Conservation (phyloP, 2,329 filamentous ascomycete species). For the Fusarium armeniacum region DNA sequence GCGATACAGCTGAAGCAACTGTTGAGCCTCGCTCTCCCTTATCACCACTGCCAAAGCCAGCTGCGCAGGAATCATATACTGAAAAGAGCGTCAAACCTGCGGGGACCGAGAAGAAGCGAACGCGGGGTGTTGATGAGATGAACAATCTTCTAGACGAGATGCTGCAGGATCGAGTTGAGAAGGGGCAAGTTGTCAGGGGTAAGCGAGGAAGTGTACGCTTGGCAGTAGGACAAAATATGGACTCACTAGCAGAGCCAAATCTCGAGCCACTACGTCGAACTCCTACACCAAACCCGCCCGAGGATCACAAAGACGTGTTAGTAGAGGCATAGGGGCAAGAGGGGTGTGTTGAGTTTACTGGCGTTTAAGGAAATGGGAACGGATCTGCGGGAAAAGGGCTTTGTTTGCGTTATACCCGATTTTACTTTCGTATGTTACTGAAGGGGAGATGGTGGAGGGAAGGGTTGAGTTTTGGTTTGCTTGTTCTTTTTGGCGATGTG, state of each 20-base stretch:
- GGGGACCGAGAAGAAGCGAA: constrained; percentile 63
- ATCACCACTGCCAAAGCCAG: constrained; percentile 23
- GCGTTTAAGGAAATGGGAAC: constrained; percentile 38
- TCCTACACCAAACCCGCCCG: constrained; percentile 50
- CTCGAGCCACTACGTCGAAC: constrained; percentile 59
- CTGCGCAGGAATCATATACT: constrained; percentile 18
- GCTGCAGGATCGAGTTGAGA: constrained; percentile 90
- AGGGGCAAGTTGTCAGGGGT: constrained; percentile 77
- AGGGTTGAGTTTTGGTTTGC: constrained; percentile 22
- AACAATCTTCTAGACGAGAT: constrained; percentile 95
- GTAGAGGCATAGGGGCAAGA: constrained; percentile 38
- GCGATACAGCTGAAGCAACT: constrained; percentile 79
- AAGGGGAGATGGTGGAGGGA: constrained; percentile 30
- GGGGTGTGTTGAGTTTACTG: constrained; percentile 34
- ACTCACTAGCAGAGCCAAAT: constrained; percentile 54
- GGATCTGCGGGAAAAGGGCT: constrained; percentile 37
- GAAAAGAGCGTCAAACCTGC: constrained; percentile 34
- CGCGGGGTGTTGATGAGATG: constrained; percentile 89
- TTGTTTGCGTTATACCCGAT: constrained; percentile 54
- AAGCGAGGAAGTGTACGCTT: constrained; percentile 76
- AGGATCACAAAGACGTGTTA: constrained; percentile 44
- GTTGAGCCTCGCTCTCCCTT: constrained; percentile 53
- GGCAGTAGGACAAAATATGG: constrained; percentile 61
- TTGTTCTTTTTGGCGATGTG: constrained; percentile 38
- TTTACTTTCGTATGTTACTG: constrained; percentile 48